These are phyloP conservation scores for Diaporthe vaccinii DNA, from an alignment of 2,329 filamentous ascomycete genomes.

Conservation along the genomic window DNA sequence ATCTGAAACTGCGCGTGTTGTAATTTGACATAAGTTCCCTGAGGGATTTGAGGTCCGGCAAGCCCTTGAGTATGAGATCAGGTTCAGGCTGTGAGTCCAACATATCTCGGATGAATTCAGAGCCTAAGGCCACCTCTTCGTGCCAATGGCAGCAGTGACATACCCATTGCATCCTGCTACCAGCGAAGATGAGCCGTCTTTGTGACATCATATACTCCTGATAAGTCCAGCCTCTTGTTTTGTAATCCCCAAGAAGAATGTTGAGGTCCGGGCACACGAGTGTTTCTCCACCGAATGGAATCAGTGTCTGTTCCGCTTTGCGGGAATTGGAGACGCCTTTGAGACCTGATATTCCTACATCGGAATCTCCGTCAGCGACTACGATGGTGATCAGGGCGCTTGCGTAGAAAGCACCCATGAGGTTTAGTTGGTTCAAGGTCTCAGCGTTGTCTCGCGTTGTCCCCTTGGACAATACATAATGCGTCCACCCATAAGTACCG, in stretches of 20 bases:
- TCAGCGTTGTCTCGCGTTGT: conserved; percentile 18
- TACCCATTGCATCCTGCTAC: background rate
- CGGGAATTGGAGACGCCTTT: background rate
- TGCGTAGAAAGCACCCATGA: conserved; percentile 43
- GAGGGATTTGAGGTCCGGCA: background rate
- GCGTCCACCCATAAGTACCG: conserved; percentile 52
- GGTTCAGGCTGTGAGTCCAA: too few relatives aligned
- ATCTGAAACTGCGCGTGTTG: conserved; percentile 29
- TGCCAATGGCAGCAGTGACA: conserved; percentile 3
- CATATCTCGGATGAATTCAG: background rate
- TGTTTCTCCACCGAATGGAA: conserved; percentile 8
- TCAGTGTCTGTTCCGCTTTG: background rate
- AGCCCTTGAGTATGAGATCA: background rate
- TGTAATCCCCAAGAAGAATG: background rate
- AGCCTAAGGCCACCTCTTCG: background rate
- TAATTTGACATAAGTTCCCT: background rate
- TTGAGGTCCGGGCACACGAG: background rate
- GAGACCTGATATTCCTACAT: background rate
- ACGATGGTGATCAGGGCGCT: conserved; percentile 45
- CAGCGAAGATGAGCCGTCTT: background rate
- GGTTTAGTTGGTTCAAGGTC: background rate
- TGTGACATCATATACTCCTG: conserved; percentile 11
- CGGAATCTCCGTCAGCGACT: conserved; percentile 1
- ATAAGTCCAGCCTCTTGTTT: conserved; percentile 10
- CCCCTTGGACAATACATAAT: conserved; percentile 50